These are phyloP conservation scores for Syncephalastrum sp. DNA, from an alignment of 371 early-diverging fungal genomes.

Conservation along the genomic window DNA sequence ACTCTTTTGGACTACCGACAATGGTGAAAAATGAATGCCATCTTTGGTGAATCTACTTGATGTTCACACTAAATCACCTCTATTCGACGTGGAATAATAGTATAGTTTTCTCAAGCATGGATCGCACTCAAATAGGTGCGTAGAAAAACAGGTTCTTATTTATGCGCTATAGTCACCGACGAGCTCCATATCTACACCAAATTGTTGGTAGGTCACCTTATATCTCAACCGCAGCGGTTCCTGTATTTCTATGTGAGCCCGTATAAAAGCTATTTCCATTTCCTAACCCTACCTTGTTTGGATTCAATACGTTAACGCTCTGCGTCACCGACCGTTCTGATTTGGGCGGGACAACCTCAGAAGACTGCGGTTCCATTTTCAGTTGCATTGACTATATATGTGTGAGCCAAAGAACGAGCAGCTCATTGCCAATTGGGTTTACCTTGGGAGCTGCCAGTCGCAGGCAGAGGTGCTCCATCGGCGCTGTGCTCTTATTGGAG, in stretches of 20 bases:
- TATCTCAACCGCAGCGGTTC: conserved; percentile 69
- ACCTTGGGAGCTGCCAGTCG: conserved; percentile 59
- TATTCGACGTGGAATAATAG: too few species aligned
- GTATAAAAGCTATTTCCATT: not conserved
- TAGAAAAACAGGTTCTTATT: not conserved
- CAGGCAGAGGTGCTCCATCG: conserved; percentile 52
- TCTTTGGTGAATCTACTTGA: too few species aligned
- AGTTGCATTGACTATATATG: conserved; percentile 59
- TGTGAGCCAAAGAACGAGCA: not conserved
- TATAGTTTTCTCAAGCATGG: too few species aligned
- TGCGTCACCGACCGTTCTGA: conserved; percentile 60
- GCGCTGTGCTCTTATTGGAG: conserved; percentile 52
- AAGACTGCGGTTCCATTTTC: conserved; percentile 64
- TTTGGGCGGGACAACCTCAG: conserved; percentile 57
- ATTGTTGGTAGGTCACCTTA: conserved; percentile 66
- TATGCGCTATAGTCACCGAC: conserved; percentile 40
- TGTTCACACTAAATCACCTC: too few species aligned
- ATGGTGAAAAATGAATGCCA: too few species aligned
- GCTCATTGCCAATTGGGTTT: not conserved
- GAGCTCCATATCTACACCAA: conserved; percentile 74
- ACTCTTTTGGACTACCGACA: too few species aligned
- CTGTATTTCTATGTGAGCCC: conserved; percentile 16
- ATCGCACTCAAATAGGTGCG: too few species aligned
- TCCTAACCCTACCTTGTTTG: conserved; percentile 36
- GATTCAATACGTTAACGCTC: conserved; percentile 53